phyloP scores from a whole-genome alignment of 139 green algal species.

The Yamagishiella unicocca region DNA sequence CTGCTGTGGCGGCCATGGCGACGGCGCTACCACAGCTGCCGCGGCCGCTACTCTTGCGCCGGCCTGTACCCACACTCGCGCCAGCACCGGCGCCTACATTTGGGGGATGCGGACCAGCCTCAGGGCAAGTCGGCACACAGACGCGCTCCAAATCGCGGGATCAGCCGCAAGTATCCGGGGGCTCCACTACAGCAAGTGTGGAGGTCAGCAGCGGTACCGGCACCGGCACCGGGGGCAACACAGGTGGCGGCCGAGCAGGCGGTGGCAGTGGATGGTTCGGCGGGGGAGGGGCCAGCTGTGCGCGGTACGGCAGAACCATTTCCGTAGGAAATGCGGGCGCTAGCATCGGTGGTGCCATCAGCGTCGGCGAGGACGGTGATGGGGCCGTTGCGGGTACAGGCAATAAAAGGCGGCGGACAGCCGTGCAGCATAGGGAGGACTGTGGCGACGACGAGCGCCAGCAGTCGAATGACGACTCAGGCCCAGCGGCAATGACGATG shows the following conservation, averaged over 20 bases:
- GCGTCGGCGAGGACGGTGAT: not conserved
- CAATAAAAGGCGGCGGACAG: not conserved
- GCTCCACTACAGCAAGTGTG: constrained; percentile 14
- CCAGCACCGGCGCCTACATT: not conserved
- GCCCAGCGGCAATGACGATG: not conserved
- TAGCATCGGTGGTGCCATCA: not conserved
- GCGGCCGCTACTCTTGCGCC: constrained; percentile 18
- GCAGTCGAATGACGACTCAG: not conserved
- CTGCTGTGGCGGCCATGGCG: not conserved
- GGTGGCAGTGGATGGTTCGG: not conserved
- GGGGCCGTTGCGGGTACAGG: not conserved
- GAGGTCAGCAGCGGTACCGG: constrained; percentile 27
- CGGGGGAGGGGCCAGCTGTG: not conserved
- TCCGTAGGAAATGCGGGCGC: not conserved
- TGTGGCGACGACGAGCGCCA: not conserved
- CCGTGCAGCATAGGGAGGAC: not conserved
- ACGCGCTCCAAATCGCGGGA: not conserved
- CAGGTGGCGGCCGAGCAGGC: no score
- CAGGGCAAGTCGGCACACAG: not conserved
- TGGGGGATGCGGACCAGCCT: not conserved
- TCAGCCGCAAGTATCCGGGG: not conserved
- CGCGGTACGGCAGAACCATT: not conserved
- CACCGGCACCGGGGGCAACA: not conserved
- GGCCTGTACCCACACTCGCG: not conserved
- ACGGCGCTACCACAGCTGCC: constrained; percentile 3